Evolutionary conservation across 2,329 filamentous ascomycete species (phyloP).

Genomic region (Aaosphaeria arxii): DNA sequence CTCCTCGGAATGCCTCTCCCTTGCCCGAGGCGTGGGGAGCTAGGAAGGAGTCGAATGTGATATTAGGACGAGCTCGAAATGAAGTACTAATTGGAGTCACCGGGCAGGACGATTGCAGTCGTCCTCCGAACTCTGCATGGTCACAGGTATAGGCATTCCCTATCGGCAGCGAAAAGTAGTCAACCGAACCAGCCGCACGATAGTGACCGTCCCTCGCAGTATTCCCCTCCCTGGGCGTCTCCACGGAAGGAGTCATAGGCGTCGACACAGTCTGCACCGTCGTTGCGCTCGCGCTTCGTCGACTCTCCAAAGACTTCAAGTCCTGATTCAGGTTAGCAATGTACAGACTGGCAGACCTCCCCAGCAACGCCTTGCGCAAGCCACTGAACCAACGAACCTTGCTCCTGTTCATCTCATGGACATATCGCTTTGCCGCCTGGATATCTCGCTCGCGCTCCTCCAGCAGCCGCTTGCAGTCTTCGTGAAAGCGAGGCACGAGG

Average conservation of each 20-base stretch:
- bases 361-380: neutral
- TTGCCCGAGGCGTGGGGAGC: conserved; percentile 20
- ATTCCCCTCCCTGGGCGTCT: neutral
- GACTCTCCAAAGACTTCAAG: neutral
- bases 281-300: neutral
- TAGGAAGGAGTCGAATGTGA: conserved; percentile 27
- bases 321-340: neutral
- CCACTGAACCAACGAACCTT: conserved; percentile 7
- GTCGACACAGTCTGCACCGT: neutral
- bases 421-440: neutral
- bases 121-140: neutral
- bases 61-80: conserved; percentile 8
- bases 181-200: neutral
- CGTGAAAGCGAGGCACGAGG: neutral
- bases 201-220: neutral
- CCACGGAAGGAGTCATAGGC: neutral
- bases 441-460: conserved; percentile 8
- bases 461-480: conserved; percentile 7
- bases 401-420: conserved; percentile 3
- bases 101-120: neutral
- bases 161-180: neutral
- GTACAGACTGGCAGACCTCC: neutral
- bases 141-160: neutral
- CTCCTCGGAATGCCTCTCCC: conserved; percentile 17
- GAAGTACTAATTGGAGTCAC: neutral